phyloP scores from a whole-genome alignment of 2,329 filamentous ascomycete genomes.

The Penicillium sp. region DNA sequence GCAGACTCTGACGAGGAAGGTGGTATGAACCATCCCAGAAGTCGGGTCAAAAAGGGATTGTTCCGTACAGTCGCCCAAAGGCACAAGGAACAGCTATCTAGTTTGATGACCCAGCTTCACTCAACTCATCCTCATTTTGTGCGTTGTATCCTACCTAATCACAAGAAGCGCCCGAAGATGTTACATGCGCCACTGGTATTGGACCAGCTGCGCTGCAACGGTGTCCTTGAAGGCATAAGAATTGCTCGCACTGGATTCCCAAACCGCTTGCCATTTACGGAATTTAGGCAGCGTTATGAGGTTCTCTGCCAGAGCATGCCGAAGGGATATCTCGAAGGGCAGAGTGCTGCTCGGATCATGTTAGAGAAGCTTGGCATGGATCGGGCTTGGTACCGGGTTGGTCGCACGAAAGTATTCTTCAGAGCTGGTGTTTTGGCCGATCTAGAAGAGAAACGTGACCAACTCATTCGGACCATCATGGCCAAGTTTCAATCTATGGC shows the following conservation, averaged over 20 bases:
- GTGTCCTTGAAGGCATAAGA: slow-evolving; percentile 96
- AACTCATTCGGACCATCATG: slow-evolving; percentile 91
- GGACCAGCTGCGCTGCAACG: slow-evolving; percentile 96
- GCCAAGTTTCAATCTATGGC: slow-evolving; percentile 88
- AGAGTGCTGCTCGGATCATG: slow-evolving; percentile 80
- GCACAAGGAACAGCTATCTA: slow-evolving; percentile 98
- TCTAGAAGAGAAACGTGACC: slow-evolving; percentile 90
- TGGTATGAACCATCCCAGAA: slow-evolving; percentile 60
- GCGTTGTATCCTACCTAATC: slow-evolving; percentile 94
- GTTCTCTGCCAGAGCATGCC: slow-evolving; percentile 87
- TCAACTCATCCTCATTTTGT: slow-evolving; percentile 98
- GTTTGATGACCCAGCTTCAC: slow-evolving; percentile 87
- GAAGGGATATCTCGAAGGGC: slow-evolving; percentile 86
- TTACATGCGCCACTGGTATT: slow-evolving; percentile 90
- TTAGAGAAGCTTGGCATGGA: slow-evolving; percentile 86
- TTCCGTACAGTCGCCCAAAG: slow-evolving; percentile 95
- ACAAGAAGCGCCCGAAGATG: slow-evolving; percentile 94
- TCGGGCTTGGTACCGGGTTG: slow-evolving; percentile 82
- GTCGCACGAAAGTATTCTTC: slow-evolving; percentile 97
- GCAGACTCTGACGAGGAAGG: slow-evolving; percentile 74
- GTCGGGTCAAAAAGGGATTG: slow-evolving; percentile 90
- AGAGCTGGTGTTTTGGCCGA: slow-evolving; percentile 92
- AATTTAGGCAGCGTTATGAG: slow-evolving; percentile 94
- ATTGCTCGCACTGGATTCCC: slow-evolving; percentile 97
- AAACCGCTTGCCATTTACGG: slow-evolving; percentile 84